Conservation (phyloP, 192 early-diverging fungal genomes). For the Gorgonomyces haynaldii region DNA sequence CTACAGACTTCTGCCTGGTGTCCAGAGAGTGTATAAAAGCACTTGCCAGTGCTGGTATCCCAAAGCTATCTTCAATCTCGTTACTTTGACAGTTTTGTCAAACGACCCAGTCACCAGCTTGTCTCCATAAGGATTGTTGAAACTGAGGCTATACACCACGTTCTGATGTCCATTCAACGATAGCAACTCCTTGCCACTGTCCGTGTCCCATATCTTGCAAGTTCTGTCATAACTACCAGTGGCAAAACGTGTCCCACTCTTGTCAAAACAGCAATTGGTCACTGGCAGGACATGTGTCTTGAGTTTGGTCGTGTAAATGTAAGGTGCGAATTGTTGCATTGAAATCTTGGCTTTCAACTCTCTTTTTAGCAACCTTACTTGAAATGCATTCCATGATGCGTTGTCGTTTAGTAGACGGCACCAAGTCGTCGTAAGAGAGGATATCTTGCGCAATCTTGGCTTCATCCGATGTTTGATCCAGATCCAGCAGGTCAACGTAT, state of each 20-base stretch:
- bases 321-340: too few species aligned
- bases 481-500: constrained; percentile 10
- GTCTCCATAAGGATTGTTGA: constrained; percentile 42
- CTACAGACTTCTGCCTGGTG: constrained; percentile 35
- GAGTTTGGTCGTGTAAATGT: too few species aligned
- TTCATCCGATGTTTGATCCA: constrained; percentile 8
- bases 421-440: constrained; percentile 3
- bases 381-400: background rate
- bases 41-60: constrained; percentile 33
- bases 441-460: constrained; percentile 1
- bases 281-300: constrained; percentile 35
- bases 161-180: constrained; percentile 37
- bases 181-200: constrained; percentile 23
- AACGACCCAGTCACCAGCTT: constrained; percentile 42
- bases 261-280: constrained; percentile 43
- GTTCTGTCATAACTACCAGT: constrained; percentile 40
- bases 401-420: background rate
- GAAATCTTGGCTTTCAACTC: constrained; percentile 8
- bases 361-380: constrained; percentile 1
- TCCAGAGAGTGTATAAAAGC: constrained; percentile 29
- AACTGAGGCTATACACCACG: constrained; percentile 35
- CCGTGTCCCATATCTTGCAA: constrained; percentile 35
- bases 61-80: constrained; percentile 20
- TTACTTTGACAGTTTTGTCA: constrained; percentile 38
- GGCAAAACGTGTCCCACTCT: constrained; percentile 21